Conservation (phyloP, 768 basidiomycete genomes). For the Boletellus ananas region DNA sequence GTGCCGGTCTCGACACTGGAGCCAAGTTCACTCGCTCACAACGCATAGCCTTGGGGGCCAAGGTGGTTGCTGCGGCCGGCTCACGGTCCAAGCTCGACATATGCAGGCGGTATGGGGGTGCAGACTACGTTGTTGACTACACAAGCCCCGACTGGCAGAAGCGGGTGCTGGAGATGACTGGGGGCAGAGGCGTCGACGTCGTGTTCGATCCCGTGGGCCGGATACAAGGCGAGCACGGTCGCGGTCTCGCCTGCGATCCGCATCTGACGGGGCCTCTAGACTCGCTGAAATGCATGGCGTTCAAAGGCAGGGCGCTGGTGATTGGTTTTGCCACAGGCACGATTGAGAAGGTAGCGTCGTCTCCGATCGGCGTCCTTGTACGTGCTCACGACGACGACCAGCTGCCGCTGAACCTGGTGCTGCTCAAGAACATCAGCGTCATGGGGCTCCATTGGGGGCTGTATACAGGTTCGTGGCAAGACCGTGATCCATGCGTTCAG, state of each 20-base stretch:
- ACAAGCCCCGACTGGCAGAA: slow-evolving; percentile 80
- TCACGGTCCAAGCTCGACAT: slow-evolving; percentile 77
- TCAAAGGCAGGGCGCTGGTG: slow-evolving; percentile 91
- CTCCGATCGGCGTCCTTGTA: neutral
- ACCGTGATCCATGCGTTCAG: neutral
- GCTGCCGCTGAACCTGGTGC: slow-evolving; percentile 80
- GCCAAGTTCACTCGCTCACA: neutral
- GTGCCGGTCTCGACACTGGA: slow-evolving; percentile 34
- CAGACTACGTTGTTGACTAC: slow-evolving; percentile 83
- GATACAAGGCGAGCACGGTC: slow-evolving; percentile 49
- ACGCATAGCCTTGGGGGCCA: slow-evolving; percentile 73
- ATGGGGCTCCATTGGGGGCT: slow-evolving; percentile 88
- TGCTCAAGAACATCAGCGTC: slow-evolving; percentile 82
- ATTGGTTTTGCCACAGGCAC: slow-evolving; percentile 57
- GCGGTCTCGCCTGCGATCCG: neutral
- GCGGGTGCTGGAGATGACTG: slow-evolving; percentile 78
- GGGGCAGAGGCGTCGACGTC: slow-evolving; percentile 81
- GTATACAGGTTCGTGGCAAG: slow-evolving; percentile 53
- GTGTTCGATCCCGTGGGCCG: slow-evolving; percentile 85
- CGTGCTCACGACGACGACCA: slow-evolving; percentile 26
- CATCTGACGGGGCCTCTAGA: slow-evolving; percentile 40
- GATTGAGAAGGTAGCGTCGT: slow-evolving; percentile 18
- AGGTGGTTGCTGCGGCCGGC: slow-evolving; percentile 91
- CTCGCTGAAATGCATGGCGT: slow-evolving; percentile 87
- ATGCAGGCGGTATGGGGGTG: slow-evolving; percentile 70